Conservation (phyloP, 2,329 filamentous ascomycete genomes). For the Ascomycota sp. region DNA sequence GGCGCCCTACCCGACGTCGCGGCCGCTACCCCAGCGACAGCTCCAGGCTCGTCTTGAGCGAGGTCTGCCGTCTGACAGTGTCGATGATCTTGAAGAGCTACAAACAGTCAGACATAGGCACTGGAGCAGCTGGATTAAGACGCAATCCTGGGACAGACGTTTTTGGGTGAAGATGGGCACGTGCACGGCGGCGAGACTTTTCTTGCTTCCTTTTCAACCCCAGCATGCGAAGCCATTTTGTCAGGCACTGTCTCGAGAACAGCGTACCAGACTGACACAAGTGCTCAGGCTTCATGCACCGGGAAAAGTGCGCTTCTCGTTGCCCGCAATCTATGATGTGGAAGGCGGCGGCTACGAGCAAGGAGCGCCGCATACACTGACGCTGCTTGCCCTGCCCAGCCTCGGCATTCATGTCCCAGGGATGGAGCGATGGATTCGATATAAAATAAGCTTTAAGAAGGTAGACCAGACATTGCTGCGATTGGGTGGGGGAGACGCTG, state of each 20-base stretch:
- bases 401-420: slow-evolving; percentile 26
- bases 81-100: slow-evolving; percentile 1
- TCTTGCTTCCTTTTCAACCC: slow-evolving; percentile 23
- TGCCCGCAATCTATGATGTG: slow-evolving; percentile 32
- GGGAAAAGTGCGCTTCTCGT: slow-evolving; percentile 31
- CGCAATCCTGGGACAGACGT: slow-evolving; percentile 34
- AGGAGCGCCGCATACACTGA: slow-evolving; percentile 9
- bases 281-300: slow-evolving; percentile 29
- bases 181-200: slow-evolving; percentile 19
- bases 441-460: slow-evolving; percentile 28
- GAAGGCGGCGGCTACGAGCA: slow-evolving; percentile 7
- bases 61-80: too few relatives aligned
- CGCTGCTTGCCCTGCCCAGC: slow-evolving; percentile 31
- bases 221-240: slow-evolving; percentile 27
- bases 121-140: slow-evolving; percentile 13
- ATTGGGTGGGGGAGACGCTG: not conserved
- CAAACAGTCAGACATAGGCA: slow-evolving; percentile 1
- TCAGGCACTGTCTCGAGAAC: slow-evolving; percentile 15
- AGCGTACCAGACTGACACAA: slow-evolving; percentile 15
- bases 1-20: slow-evolving; percentile 21
- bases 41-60: slow-evolving; percentile 7
- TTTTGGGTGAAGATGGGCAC: slow-evolving; percentile 35
- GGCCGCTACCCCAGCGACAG: slow-evolving; percentile 10
- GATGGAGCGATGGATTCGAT: slow-evolving; percentile 26
- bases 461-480: slow-evolving; percentile 15